Conservation (phyloP, 2,329 filamentous ascomycete genomes). For the Akanthomyces lecanii region DNA sequence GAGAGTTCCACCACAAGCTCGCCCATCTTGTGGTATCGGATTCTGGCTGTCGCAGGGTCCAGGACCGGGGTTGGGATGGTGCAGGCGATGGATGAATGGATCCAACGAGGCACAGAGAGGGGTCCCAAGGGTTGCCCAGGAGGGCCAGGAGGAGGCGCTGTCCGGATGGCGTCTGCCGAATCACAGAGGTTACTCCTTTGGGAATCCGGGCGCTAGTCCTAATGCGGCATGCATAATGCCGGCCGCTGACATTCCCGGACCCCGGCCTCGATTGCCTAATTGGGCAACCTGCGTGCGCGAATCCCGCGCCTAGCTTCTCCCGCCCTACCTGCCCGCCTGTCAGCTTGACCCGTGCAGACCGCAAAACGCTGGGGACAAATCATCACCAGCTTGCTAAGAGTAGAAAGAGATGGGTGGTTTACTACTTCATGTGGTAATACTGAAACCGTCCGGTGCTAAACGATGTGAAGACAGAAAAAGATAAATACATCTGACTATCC, state of each 20-base stretch:
- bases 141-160: neutral
- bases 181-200: neutral
- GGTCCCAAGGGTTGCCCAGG: neutral
- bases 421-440: constrained; percentile 6
- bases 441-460: neutral
- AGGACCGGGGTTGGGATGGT: constrained; percentile 6
- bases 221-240: constrained; percentile 3
- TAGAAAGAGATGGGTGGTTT: constrained; percentile 14
- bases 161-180: constrained; percentile 11
- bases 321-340: neutral
- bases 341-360: constrained; percentile 10
- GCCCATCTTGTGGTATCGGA: neutral
- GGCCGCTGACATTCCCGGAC: neutral
- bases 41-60: constrained; percentile 4
- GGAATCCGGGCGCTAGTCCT: constrained; percentile 3
- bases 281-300: constrained; percentile 5
- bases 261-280: constrained; percentile 14
- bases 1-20: neutral
- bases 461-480: neutral
- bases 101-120: neutral
- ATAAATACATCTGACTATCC: constrained; percentile 15
- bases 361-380: constrained; percentile 13
- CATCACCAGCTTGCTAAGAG: constrained; percentile 13
- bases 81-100: neutral
- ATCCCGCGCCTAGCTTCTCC: neutral